Base-by-base conservation (phyloP, 805 yeast species). In the Candida manassasensis region DNA sequence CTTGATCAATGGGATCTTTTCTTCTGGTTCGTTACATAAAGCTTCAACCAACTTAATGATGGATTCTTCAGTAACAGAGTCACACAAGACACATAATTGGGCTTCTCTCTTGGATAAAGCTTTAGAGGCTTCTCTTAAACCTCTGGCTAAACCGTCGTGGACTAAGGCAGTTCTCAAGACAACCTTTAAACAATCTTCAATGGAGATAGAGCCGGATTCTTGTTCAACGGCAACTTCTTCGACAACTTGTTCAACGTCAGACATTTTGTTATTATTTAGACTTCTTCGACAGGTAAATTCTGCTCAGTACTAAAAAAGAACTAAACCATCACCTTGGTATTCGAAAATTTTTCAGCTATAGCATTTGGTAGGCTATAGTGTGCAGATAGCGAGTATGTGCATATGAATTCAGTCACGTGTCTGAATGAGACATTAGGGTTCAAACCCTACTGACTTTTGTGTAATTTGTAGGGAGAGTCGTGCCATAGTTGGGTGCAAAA, bases 91-190 rank as follows among this genome's bases (percentile, higher is more conserved):
- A 77, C 89, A 84, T 69, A 93, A 79, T 76, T 90, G 95, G 58
- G 97, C 99, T 75, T 89, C 94, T 71, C 96, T 87, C 73, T 87
- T 79, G 64, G 96, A 79, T 57, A 93, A 81, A 72, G 97, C 97
- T 85, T 93, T 93, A 66, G 97, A 86, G 55, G 97, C 94, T 80
- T 93, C 98, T 82, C 97, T 93, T 72, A 93, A 83, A 82, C 99
- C 99, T 80, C 99, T 90, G 71, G 97, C 97, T 74, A 93, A 86
- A 76, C 99, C 98, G 71, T 90, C 97, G 79, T 88, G 95, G 65
- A 90, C 85, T 69, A 93, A 81, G 58, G 99, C 81, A 71, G 93
- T 88, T 83, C 95, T 89, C 69, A 93, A 83, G 67, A 93, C 97
- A 66, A 86, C 93, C 79, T 88, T 87, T 71, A 93, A 79, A 69